Evolutionary conservation across 1,284 basidiomycete species (phyloP).

Genomic region (Amylostereum chailletii): DNA sequence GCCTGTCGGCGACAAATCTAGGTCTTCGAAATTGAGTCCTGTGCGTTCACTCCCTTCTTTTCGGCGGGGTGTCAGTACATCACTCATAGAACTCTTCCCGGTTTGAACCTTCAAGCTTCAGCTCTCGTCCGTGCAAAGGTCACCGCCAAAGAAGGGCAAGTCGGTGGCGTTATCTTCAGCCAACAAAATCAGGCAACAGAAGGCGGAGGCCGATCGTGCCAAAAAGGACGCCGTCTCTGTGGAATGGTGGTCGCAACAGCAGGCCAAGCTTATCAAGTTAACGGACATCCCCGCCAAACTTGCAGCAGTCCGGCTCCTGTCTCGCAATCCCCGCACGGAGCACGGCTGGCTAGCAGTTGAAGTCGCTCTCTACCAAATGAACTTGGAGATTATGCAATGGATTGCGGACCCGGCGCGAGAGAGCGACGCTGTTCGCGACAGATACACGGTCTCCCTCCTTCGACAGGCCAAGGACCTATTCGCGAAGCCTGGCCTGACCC

Average conservation of each 20-base stretch:
- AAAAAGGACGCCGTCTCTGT: conserved; percentile 28
- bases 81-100: no score
- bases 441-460: conserved; percentile 35
- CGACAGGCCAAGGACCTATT: conserved; percentile 36
- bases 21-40: no score
- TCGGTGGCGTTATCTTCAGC: conserved; percentile 22
- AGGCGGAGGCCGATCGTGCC: conserved; percentile 33
- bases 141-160: conserved; percentile 19
- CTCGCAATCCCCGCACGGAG: conserved; percentile 32
- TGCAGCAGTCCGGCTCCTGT: conserved; percentile 13
- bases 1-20: conserved; percentile 19
- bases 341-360: conserved; percentile 40
- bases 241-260: conserved; percentile 42
- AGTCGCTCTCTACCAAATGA: conserved; percentile 40
- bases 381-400: conserved; percentile 46
- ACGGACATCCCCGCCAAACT: conserved; percentile 5
- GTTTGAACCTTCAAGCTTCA: no score
- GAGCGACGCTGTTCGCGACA: conserved; percentile 29
- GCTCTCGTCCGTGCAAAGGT: not conserved
- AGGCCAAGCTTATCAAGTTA: conserved; percentile 25
- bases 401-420: conserved; percentile 32
- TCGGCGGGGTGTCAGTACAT: no score
- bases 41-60: no score
- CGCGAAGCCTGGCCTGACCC: conserved; percentile 27
- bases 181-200: conserved; percentile 36